phyloP scores from a whole-genome alignment of 345 rosid species.

The Ricinus communis region DNA sequence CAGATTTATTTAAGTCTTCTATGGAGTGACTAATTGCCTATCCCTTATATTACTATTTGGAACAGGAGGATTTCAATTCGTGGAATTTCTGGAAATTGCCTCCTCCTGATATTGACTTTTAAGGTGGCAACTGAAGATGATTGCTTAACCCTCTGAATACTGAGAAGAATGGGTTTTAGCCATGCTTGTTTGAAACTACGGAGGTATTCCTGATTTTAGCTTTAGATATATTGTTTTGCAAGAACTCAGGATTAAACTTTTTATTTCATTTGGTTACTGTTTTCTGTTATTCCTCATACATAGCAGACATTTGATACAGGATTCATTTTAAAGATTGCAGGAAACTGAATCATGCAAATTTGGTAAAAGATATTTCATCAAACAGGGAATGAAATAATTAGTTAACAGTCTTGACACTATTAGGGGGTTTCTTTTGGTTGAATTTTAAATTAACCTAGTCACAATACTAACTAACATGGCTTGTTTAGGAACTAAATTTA shows the following conservation, averaged over 20 bases:
- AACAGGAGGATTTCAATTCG: constrained; percentile 85
- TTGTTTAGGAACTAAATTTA: neutral
- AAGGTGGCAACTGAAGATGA: constrained; percentile 19
- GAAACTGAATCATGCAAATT: neutral
- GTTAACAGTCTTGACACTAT: neutral
- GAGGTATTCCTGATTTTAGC: constrained; percentile 13
- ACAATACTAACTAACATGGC: neutral
- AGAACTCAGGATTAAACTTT: neutral
- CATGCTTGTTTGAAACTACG: neutral
- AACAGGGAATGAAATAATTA: neutral
- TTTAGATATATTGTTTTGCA: neutral
- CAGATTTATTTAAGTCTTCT: neutral
- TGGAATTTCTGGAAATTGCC: constrained; percentile 97
- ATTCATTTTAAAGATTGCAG: neutral
- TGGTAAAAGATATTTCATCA: neutral
- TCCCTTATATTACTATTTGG: neutral
- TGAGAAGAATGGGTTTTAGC: neutral
- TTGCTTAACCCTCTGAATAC: neutral
- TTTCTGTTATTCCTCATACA: neutral
- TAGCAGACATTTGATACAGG: neutral
- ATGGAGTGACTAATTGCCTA: constrained; percentile 7
- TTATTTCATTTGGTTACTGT: neutral
- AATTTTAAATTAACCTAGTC: neutral
- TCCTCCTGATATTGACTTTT: constrained; percentile 48
- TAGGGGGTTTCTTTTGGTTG: neutral